These are phyloP conservation scores for Ustilago tritici DNA, from an alignment of 1,284 basidiomycete genomes.

Conservation along the genomic window DNA sequence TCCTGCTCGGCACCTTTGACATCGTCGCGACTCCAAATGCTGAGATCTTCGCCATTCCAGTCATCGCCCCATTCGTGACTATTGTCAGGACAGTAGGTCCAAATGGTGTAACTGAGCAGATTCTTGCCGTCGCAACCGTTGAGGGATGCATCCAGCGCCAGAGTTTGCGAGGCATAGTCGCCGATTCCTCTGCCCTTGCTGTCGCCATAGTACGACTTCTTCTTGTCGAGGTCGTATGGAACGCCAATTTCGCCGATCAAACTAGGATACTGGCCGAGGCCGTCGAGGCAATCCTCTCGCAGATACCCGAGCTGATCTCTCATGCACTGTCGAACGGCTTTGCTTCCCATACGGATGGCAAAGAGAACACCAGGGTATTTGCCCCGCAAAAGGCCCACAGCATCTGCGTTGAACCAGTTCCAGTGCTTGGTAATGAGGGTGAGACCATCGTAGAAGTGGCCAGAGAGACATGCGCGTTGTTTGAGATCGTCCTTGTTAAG, in stretches of 20 bases:
- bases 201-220: slow-evolving; percentile 76
- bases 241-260: slow-evolving; percentile 96
- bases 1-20: slow-evolving; percentile 63
- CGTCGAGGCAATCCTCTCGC: slow-evolving; percentile 76
- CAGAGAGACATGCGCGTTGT: slow-evolving; percentile 81
- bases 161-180: slow-evolving; percentile 83
- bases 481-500: slow-evolving; percentile 73
- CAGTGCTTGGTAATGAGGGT: slow-evolving; percentile 73
- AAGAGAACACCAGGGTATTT: slow-evolving; percentile 77
- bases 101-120: slow-evolving; percentile 84
- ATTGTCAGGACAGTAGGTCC: slow-evolving; percentile 85
- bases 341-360: slow-evolving; percentile 78
- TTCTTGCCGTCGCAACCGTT: slow-evolving; percentile 89
- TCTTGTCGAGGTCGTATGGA: slow-evolving; percentile 90
- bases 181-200: slow-evolving; percentile 56
- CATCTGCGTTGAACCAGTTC: slow-evolving; percentile 88
- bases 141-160: slow-evolving; percentile 89
- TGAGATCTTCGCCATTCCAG: slow-evolving; percentile 97
- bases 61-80: slow-evolving; percentile 90
- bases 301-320: slow-evolving; percentile 86
- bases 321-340: slow-evolving; percentile 83
- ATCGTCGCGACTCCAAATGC: slow-evolving; percentile 85
- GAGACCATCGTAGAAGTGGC: slow-evolving; percentile 95
- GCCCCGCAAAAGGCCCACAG: slow-evolving; percentile 80
- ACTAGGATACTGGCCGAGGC: slow-evolving; percentile 81